phyloP scores from a whole-genome alignment of 73 alveolate species.

The Tetrahymena malaccensis region DNA sequence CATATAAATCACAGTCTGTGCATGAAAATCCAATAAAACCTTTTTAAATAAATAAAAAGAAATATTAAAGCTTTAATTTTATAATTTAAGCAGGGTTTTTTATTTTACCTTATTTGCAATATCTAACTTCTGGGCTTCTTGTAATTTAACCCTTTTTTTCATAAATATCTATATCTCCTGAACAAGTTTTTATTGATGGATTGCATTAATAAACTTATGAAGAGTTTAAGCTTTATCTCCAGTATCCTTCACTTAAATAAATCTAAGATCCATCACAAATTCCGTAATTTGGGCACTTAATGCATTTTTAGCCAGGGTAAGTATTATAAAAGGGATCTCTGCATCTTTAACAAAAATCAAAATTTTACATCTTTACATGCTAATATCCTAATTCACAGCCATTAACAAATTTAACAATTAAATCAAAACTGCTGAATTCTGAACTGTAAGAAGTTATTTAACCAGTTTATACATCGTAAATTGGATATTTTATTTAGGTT shows the following conservation, averaged over 20 bases:
- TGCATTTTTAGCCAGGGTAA: neutral
- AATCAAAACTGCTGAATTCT: neutral
- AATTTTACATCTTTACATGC: neutral
- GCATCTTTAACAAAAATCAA: neutral
- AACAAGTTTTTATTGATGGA: neutral
- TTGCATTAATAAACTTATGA: neutral
- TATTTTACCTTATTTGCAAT: neutral
- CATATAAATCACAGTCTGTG: neutral
- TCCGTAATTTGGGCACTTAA: neutral
- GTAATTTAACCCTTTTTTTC: neutral
- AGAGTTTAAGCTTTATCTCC: neutral
- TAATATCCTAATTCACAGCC: neutral
- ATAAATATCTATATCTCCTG: neutral
- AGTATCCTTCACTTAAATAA: neutral
- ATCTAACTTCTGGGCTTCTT: neutral
- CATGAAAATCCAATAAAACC: neutral
- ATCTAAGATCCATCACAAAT: neutral
- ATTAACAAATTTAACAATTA: neutral
- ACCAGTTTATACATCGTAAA: neutral
- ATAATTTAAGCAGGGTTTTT: neutral
- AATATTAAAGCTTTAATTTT: neutral
- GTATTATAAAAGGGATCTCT: neutral
- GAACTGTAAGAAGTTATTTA: neutral
- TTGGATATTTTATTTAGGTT: neutral
- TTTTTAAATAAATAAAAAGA: neutral